Percentiles rank a stretch among this genome's conserved stretches.
phyloP scores from a whole-genome alignment of 2,329 filamentous ascomycete genomes.

The Endoconidiophora laricicola region DNA sequence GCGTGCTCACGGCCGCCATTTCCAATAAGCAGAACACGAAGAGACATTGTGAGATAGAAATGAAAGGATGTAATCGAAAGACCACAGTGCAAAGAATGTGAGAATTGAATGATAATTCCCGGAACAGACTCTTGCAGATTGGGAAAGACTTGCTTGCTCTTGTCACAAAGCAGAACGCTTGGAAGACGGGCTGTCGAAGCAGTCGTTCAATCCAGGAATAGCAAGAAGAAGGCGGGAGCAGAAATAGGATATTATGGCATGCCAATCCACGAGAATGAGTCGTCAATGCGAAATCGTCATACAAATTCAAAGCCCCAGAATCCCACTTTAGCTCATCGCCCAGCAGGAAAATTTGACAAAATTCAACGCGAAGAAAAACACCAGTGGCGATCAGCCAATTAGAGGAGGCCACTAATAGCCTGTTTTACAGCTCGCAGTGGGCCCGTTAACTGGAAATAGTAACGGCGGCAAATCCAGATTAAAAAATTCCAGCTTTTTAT shows the following conservation, averaged over 20 bases:
- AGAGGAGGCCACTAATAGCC: not conserved
- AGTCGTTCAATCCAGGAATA: not conserved
- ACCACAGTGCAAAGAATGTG: not conserved
- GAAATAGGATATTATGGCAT: not conserved
- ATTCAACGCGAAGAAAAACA: not conserved
- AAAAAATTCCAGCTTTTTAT: too few species aligned
- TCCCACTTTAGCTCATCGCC: not conserved
- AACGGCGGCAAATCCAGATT: too few species aligned
- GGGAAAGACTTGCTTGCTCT: not conserved
- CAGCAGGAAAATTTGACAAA: constrained; percentile 4
- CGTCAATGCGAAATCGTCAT: not conserved
- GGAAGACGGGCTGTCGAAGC: constrained; percentile 1
- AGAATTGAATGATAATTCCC: constrained; percentile 3
- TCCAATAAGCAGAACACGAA: constrained; percentile 67
- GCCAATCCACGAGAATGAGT: not conserved
- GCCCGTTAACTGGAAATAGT: too few species aligned
- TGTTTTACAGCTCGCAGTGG: too few species aligned
- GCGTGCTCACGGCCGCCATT: constrained; percentile 92
- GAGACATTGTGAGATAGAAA: constrained; percentile 6
- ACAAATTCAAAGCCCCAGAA: not conserved
- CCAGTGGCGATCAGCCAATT: constrained; percentile 1
- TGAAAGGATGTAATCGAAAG: constrained; percentile 1
- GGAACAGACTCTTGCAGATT: not conserved
- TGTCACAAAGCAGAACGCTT: too few species aligned
- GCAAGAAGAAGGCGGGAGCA: not conserved